Conservation (phyloP, 2,329 filamentous ascomycete genomes). For the Claviceps capensis region DNA sequence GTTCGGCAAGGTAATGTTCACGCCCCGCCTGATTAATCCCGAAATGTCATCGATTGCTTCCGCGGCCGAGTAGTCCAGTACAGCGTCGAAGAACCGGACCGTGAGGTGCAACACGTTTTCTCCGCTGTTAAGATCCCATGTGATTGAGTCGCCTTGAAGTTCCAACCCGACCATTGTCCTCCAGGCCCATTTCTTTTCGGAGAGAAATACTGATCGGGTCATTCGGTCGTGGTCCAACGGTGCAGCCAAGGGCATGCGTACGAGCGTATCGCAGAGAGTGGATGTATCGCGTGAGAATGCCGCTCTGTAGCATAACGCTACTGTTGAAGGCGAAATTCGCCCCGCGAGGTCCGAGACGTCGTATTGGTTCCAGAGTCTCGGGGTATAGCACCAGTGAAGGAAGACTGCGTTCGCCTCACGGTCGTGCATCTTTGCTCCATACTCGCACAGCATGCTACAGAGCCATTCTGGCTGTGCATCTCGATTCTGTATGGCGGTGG, state of each 20-base stretch:
- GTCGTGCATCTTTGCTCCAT: neutral
- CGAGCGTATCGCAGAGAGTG: too few species aligned
- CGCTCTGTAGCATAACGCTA: neutral
- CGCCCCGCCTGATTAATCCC: neutral
- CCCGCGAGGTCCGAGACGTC: neutral
- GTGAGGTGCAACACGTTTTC: constrained; percentile 1
- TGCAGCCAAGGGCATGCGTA: neutral
- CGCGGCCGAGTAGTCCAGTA: neutral
- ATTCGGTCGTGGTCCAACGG: neutral
- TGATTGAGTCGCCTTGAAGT: neutral
- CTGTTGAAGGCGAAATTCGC: neutral
- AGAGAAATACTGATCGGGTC: neutral
- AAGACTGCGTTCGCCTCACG: neutral
- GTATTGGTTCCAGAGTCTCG: neutral
- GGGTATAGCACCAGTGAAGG: neutral
- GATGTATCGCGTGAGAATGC: neutral
- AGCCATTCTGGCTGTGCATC: constrained; percentile 1
- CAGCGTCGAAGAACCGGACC: neutral
- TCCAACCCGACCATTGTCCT: neutral
- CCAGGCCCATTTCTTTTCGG: neutral
- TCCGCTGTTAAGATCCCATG: neutral
- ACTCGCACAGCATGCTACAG: neutral
- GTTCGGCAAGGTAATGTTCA: neutral
- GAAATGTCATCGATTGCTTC: neutral
- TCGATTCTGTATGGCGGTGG: neutral